phyloP scores from a whole-genome alignment of 495 filamentous ascomycete genomes.

The Sordaria brevicollis region DNA sequence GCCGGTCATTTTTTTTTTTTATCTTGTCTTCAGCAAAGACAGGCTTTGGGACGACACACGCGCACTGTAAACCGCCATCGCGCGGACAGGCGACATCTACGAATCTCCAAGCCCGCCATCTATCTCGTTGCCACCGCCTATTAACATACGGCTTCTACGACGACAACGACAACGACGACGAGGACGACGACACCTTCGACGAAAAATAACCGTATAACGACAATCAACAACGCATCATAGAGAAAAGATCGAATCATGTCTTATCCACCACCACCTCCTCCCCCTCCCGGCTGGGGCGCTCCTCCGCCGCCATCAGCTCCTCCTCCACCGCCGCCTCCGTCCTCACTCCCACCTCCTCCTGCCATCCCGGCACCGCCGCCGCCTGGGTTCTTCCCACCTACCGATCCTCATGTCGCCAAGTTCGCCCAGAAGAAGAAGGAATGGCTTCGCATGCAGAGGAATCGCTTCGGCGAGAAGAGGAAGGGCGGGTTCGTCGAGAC shows the following conservation, averaged over 20 bases:
- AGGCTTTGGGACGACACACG: slow-evolving; percentile 1
- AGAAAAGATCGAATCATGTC: slow-evolving; percentile 49
- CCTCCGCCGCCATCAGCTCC: slow-evolving; percentile 39
- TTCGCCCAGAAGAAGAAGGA: slow-evolving; percentile 98
- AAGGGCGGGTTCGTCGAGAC: slow-evolving; percentile 95
- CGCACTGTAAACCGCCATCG: slow-evolving; percentile 8
- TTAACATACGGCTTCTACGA: background rate
- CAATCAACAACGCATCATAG: background rate
- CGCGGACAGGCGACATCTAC: slow-evolving; percentile 4
- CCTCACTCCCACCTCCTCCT: slow-evolving; percentile 59
- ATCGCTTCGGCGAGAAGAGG: slow-evolving; percentile 91
- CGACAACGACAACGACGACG: background rate
- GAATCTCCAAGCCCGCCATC: background rate
- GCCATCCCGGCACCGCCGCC: slow-evolving; percentile 69
- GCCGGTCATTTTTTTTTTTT: background rate
- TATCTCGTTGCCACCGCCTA: background rate
- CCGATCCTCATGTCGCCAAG: slow-evolving; percentile 82
- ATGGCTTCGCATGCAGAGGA: slow-evolving; percentile 89
- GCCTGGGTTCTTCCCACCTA: slow-evolving; percentile 75
- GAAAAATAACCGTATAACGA: background rate
- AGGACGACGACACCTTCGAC: too few species aligned
- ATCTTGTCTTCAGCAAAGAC: background rate
- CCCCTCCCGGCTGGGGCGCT: slow-evolving; percentile 45
- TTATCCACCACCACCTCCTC: slow-evolving; percentile 52
- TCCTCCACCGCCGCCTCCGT: slow-evolving; percentile 66